These are phyloP conservation scores for Emergomyces pasteurianus DNA, from an alignment of 2,329 filamentous ascomycete species.

Conservation along the genomic window DNA sequence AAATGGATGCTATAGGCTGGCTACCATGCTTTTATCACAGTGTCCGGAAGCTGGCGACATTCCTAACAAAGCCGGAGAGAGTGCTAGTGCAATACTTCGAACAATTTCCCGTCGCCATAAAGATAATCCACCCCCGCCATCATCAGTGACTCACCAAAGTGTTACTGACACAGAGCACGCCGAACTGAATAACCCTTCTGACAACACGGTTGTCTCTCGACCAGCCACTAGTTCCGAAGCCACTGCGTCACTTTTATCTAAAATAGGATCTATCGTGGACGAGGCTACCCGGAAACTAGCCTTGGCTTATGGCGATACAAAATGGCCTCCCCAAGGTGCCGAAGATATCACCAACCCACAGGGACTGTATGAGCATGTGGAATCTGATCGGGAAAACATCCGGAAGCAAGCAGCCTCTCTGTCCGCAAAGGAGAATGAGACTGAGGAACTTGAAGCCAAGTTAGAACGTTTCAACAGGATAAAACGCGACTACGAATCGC, in stretches of 20 bases:
- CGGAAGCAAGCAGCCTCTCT: constrained; percentile 28
- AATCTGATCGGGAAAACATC: constrained; percentile 33
- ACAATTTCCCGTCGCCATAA: constrained; percentile 56
- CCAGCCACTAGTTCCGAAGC: constrained; percentile 34
- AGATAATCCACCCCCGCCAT: constrained; percentile 55
- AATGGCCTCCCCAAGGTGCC: constrained; percentile 42
- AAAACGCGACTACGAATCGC: constrained; percentile 27
- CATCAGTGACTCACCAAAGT: constrained; percentile 44
- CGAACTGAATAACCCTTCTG: neutral
- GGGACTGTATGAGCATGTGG: constrained; percentile 30
- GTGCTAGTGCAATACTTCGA: constrained; percentile 74
- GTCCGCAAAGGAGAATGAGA: constrained; percentile 25
- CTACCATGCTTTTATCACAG: constrained; percentile 55
- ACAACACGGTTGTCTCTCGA: neutral
- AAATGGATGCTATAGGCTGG: constrained; percentile 69
- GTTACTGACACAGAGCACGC: constrained; percentile 20
- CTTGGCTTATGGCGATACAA: constrained; percentile 46
- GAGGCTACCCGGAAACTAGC: constrained; percentile 63
- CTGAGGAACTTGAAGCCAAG: constrained; percentile 25
- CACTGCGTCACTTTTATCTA: constrained; percentile 56
- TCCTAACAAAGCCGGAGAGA: constrained; percentile 66
- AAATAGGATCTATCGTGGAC: constrained; percentile 56
- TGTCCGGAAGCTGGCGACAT: constrained; percentile 70
- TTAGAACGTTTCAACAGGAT: constrained; percentile 29
- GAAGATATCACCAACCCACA: constrained; percentile 32